Evolutionary conservation across 305 asterid species (phyloP).

Genomic region (Fraxinus latifolia): DNA sequence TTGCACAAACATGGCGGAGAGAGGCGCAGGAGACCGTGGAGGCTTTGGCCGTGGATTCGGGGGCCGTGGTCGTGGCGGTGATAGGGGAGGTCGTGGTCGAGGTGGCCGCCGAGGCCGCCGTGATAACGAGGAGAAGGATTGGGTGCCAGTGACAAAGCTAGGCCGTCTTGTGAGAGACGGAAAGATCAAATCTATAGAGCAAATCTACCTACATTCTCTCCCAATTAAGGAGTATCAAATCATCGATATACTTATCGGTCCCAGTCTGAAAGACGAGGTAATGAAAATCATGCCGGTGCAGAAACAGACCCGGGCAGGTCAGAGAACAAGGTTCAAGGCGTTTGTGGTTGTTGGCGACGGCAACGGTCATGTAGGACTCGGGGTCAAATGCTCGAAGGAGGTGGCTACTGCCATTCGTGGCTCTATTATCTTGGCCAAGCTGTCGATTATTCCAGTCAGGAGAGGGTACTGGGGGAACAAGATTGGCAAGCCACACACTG

Average conservation of each 20-base stretch:
- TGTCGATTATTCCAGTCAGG: slow-evolving; percentile 56
- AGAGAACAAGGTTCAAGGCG: slow-evolving; percentile 60
- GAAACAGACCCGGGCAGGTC: slow-evolving; percentile 65
- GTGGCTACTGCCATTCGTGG: slow-evolving; percentile 64
- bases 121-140: slow-evolving; percentile 48
- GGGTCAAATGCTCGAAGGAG: slow-evolving; percentile 61
- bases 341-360: slow-evolving; percentile 58
- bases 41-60: slow-evolving; percentile 56
- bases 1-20: slow-evolving; percentile 39
- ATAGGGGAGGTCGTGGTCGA: slow-evolving; percentile 36
- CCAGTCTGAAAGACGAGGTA: slow-evolving; percentile 56
- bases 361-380: slow-evolving; percentile 60
- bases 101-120: slow-evolving; percentile 55
- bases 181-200: slow-evolving; percentile 47
- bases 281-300: slow-evolving; percentile 68
- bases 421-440: slow-evolving; percentile 53
- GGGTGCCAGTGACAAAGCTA: slow-evolving; percentile 60
- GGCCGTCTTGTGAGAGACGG: slow-evolving; percentile 48
- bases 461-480: slow-evolving; percentile 64
- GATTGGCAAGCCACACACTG: slow-evolving; percentile 57
- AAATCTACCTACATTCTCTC: slow-evolving; percentile 56
- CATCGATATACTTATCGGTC: slow-evolving; percentile 39
- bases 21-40: slow-evolving; percentile 49
- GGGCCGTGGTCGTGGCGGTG: slow-evolving; percentile 34
- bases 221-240: slow-evolving; percentile 59